These are phyloP conservation scores for Aspergillus sp. DNA, from an alignment of 2,329 filamentous ascomycete species.

Conservation along the genomic window DNA sequence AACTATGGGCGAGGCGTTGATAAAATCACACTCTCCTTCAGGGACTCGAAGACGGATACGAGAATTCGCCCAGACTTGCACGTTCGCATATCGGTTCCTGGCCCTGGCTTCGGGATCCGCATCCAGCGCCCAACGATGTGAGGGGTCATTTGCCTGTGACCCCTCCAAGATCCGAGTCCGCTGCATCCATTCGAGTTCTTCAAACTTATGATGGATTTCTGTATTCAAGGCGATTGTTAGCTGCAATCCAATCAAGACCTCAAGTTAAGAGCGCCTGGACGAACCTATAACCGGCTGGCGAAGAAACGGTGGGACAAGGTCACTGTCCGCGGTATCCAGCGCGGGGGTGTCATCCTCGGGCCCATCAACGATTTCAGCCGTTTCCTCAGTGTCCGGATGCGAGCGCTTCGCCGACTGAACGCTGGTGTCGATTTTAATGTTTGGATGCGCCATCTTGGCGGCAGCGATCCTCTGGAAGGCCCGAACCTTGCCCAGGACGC, in stretches of 20 bases:
- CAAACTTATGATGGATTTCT: slow-evolving; percentile 66
- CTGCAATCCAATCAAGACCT: neutral
- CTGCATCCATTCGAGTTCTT: slow-evolving; percentile 65
- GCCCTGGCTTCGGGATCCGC: slow-evolving; percentile 58
- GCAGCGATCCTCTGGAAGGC: slow-evolving; percentile 45
- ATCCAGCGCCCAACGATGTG: slow-evolving; percentile 64
- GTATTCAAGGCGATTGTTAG: slow-evolving; percentile 22
- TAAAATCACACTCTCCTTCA: slow-evolving; percentile 73
- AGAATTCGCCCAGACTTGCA: slow-evolving; percentile 87
- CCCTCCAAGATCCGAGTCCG: slow-evolving; percentile 57
- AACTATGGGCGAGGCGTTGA: slow-evolving; percentile 77
- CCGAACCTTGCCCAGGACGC: slow-evolving; percentile 47
- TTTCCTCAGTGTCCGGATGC: slow-evolving; percentile 40
- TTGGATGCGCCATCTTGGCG: slow-evolving; percentile 47
- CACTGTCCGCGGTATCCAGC: slow-evolving; percentile 35
- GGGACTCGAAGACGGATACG: slow-evolving; percentile 80
- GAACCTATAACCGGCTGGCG: slow-evolving; percentile 44
- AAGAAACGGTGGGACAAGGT: slow-evolving; percentile 44
- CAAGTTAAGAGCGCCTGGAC: slow-evolving; percentile 28
- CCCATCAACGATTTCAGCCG: slow-evolving; percentile 30
- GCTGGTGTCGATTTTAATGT: slow-evolving; percentile 46
- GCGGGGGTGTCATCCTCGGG: slow-evolving; percentile 34
- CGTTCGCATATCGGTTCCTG: slow-evolving; percentile 86
- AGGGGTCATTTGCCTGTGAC: slow-evolving; percentile 48
- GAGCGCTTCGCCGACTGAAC: slow-evolving; percentile 45